phyloP scores from a whole-genome alignment of 108 stramenopile genomes.

The Asterionellopsis glacialis region DNA sequence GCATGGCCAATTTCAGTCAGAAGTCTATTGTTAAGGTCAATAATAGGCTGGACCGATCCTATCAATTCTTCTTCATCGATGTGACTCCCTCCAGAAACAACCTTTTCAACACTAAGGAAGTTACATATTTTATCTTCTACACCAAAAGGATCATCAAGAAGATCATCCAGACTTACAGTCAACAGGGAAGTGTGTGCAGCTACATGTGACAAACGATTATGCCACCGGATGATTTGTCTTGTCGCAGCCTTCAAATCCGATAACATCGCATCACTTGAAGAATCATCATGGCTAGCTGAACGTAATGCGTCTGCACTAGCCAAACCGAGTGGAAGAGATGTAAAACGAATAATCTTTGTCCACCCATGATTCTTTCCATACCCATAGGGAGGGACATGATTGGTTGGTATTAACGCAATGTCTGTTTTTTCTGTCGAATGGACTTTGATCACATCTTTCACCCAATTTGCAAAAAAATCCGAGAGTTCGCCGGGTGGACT shows the following conservation, averaged over 20 bases:
- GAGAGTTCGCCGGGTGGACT: conserved; percentile 39
- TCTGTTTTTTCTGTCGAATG: conserved; percentile 6
- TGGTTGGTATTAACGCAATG: conserved; percentile 46
- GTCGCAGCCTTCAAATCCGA: conserved; percentile 42
- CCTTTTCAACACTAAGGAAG: conserved; percentile 30
- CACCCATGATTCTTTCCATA: conserved; percentile 88
- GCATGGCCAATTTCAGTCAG: conserved; percentile 11
- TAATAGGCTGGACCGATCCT: not conserved
- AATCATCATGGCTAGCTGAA: not conserved
- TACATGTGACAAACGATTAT: conserved; percentile 81
- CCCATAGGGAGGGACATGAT: conserved; percentile 83
- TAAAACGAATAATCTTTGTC: conserved; percentile 67
- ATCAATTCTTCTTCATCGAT: conserved; percentile 16
- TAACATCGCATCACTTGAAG: conserved; percentile 9
- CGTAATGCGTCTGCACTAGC: conserved; percentile 28
- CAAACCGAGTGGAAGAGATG: conserved; percentile 46
- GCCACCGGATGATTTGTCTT: conserved; percentile 73
- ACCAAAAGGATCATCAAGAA: conserved; percentile 23
- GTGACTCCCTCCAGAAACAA: not conserved
- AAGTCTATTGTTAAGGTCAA: conserved; percentile 11
- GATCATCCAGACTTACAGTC: conserved; percentile 38
- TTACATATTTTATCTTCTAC: conserved; percentile 23
- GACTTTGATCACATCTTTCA: conserved; percentile 15
- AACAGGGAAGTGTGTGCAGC: conserved; percentile 84
- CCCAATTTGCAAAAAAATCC: conserved; percentile 8